Conservation (phyloP, 495 filamentous ascomycete species). For the Penicillium fimorum region DNA sequence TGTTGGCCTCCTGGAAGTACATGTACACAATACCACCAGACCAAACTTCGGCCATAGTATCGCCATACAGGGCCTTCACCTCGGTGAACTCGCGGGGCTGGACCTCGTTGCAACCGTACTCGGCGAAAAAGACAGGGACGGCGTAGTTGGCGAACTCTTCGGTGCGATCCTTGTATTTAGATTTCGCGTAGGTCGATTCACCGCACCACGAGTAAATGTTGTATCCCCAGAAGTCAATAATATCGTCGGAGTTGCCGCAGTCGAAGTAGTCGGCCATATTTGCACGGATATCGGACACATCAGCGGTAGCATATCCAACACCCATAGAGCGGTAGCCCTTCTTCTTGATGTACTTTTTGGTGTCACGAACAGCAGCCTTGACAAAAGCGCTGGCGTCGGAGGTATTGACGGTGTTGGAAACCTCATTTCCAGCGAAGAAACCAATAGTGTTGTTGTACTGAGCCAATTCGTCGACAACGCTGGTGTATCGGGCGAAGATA, state of each 20-base stretch:
- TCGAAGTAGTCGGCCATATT: constrained; percentile 89
- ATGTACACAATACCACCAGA: constrained; percentile 96
- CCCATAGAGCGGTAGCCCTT: constrained; percentile 75
- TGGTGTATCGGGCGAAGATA: constrained; percentile 76
- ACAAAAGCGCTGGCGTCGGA: constrained; percentile 87
- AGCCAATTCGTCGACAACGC: constrained; percentile 74
- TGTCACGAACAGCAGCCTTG: constrained; percentile 94
- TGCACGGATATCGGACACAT: constrained; percentile 74
- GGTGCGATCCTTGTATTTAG: constrained; percentile 76
- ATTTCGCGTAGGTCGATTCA: constrained; percentile 64
- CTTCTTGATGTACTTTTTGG: constrained; percentile 83
- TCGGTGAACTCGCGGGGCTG: constrained; percentile 79
- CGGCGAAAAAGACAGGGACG: constrained; percentile 93
- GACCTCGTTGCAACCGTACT: constrained; percentile 91
- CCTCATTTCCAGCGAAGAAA: constrained; percentile 97
- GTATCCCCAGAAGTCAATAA: constrained; percentile 97
- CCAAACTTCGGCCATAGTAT: constrained; percentile 79
- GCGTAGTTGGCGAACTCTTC: constrained; percentile 82
- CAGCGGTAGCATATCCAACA: constrained; percentile 93
- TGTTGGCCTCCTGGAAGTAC: constrained; percentile 90
- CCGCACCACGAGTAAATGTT: constrained; percentile 99
- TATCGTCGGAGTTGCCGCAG: constrained; percentile 62
- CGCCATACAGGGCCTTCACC: constrained; percentile 76
- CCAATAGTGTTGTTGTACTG: constrained; percentile 85
- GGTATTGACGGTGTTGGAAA: constrained; percentile 79